A percentile compares a stretch with the other conserved stretches of the same genome.
Evolutionary conservation across 1,284 basidiomycete genomes (phyloP).

Genomic region (Neolentinus lepideus): DNA sequence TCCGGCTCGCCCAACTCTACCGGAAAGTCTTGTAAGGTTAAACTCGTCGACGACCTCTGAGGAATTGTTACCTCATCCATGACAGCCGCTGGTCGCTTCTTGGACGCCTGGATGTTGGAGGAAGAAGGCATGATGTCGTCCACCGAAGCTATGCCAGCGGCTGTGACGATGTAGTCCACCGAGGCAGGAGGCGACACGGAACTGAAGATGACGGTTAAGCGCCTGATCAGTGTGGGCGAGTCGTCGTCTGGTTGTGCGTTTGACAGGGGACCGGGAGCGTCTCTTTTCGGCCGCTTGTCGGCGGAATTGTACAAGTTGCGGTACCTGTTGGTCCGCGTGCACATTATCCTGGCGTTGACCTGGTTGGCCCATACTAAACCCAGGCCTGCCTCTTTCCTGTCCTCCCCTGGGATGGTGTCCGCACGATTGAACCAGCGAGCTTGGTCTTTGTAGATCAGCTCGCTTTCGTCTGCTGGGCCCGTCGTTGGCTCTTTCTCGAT

Average conservation of each 20-base stretch:
- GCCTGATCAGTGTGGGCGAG: constrained; percentile 44
- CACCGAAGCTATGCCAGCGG: constrained; percentile 41
- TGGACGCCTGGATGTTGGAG: background rate
- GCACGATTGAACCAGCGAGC: constrained; percentile 69
- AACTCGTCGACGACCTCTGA: background rate
- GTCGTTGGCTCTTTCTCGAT: constrained; percentile 32
- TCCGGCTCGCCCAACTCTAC: background rate
- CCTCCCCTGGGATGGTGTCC: constrained; percentile 46
- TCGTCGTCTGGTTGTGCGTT: constrained; percentile 20
- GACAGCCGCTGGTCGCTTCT: background rate
- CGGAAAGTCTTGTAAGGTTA: constrained; percentile 10
- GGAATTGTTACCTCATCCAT: background rate
- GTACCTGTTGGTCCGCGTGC: constrained; percentile 69
- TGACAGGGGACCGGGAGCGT: background rate
- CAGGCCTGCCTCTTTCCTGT: constrained; percentile 70
- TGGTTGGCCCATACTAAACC: constrained; percentile 91
- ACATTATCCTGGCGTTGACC: constrained; percentile 77
- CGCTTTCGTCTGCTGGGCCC: constrained; percentile 6
- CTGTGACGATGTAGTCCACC: constrained; percentile 67
- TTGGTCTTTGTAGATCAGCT: constrained; percentile 64
- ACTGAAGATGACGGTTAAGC: constrained; percentile 71
- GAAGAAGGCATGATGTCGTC: background rate
- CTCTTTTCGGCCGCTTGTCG: constrained; percentile 26
- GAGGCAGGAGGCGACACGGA: constrained; percentile 49
- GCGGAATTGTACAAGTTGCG: constrained; percentile 35